Percentiles rank a stretch among this genome's conserved stretches.
Evolutionary conservation across 2,329 filamentous ascomycete genomes (phyloP).

Genomic region (Alternaria viburni): DNA sequence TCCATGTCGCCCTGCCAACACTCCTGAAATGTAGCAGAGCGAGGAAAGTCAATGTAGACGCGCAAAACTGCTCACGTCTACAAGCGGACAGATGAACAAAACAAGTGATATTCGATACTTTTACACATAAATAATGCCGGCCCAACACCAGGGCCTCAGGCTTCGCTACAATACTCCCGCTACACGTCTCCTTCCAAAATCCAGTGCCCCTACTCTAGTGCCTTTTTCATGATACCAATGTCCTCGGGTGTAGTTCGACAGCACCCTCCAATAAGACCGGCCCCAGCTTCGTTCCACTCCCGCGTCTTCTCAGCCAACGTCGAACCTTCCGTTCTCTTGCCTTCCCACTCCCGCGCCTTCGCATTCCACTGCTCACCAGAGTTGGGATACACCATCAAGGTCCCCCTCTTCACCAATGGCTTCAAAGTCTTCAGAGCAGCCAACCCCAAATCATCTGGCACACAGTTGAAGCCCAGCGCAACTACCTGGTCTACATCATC

Average conservation of each 20-base stretch:
- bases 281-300: conserved; percentile 48
- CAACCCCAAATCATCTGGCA: conserved; percentile 44
- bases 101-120: background rate
- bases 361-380: conserved; percentile 57
- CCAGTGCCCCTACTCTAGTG: conserved; percentile 11
- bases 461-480: conserved; percentile 56
- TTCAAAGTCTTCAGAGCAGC: conserved; percentile 43
- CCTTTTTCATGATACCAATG: conserved; percentile 43
- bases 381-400: conserved; percentile 54
- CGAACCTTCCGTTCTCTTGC: conserved; percentile 29
- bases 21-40: background rate
- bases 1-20: background rate
- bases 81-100: background rate
- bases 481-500: conserved; percentile 43
- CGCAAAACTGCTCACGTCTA: background rate
- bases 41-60: background rate
- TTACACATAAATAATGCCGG: background rate
- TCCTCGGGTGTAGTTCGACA: conserved; percentile 54
- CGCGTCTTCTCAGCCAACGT: conserved; percentile 35
- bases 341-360: conserved; percentile 45
- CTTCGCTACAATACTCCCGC: background rate
- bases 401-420: conserved; percentile 36
- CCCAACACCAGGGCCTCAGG: background rate
- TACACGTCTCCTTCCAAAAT: background rate
- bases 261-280: conserved; percentile 55